A percentile compares a stretch with the other conserved stretches of the same genome.
These are phyloP conservation scores for Paraphaeosphaeria sporulosa DNA, from an alignment of 2,329 filamentous ascomycete genomes.

Conservation along the genomic window DNA sequence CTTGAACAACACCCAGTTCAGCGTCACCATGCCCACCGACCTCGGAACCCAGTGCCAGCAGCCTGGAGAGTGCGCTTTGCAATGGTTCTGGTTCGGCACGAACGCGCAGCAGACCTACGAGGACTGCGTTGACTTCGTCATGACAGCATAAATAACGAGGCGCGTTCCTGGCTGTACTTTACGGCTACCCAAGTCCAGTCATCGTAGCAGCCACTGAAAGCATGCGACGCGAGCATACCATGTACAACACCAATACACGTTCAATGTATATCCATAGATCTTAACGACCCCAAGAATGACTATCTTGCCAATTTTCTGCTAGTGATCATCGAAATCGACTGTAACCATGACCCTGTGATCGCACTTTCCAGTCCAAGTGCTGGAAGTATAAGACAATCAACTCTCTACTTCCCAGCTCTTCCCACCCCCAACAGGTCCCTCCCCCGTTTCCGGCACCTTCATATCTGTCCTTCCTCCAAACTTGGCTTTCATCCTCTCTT, in stretches of 20 bases:
- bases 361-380: neutral
- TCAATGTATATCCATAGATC: slow-evolving; percentile 7
- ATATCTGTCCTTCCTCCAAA: slow-evolving; percentile 41
- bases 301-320: neutral
- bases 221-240: too few species aligned
- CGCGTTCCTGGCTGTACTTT: neutral
- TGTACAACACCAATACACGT: neutral
- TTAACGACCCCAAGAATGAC: neutral
- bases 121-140: slow-evolving; percentile 65
- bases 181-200: neutral
- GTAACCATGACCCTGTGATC: neutral
- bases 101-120: slow-evolving; percentile 67
- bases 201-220: neutral
- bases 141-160: slow-evolving; percentile 14
- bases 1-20: slow-evolving; percentile 57
- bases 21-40: slow-evolving; percentile 60
- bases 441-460: slow-evolving; percentile 17
- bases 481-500: slow-evolving; percentile 51
- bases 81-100: slow-evolving; percentile 69
- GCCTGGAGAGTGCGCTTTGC: slow-evolving; percentile 61
- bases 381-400: neutral
- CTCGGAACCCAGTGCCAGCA: slow-evolving; percentile 54
- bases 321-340: neutral
- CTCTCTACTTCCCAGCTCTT: neutral
- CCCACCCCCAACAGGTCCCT: neutral